Evolutionary conservation across 345 rosid genomes (phyloP).

Genomic region (Eucalyptus marginata): DNA sequence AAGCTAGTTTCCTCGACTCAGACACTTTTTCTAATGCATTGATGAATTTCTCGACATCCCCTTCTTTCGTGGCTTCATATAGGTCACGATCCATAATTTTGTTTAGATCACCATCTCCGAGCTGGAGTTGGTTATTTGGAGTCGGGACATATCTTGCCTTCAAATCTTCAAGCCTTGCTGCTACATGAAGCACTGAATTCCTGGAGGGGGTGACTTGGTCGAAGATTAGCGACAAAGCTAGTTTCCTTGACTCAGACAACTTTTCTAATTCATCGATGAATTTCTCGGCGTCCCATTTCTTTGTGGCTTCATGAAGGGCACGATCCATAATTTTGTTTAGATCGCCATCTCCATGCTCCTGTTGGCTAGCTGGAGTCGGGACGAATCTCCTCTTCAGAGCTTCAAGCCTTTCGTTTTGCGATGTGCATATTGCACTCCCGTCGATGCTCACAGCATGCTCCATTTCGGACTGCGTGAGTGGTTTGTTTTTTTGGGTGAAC

Average conservation of each 20-base stretch:
- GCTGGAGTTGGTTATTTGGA: background rate
- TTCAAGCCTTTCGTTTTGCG: background rate
- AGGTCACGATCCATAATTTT: background rate
- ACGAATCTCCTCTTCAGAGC: background rate
- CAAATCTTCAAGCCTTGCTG: background rate
- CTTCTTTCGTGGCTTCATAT: background rate
- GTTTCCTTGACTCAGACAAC: background rate
- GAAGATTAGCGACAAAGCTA: background rate
- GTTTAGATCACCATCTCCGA: background rate
- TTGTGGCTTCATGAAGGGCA: background rate
- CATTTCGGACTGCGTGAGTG: no score
- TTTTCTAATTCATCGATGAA: background rate
- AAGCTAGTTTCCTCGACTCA: background rate
- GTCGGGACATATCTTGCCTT: background rate
- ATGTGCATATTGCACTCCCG: accelerated
- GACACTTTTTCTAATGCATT: background rate
- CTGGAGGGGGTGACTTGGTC: background rate
- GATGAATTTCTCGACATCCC: background rate
- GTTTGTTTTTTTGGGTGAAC: background rate
- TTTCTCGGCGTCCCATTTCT: background rate
- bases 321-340: background rate
- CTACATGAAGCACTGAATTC: background rate
- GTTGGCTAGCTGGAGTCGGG: background rate
- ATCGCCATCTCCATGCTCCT: background rate
- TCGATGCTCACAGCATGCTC: background rate